Percentiles rank a stretch among this genome's conserved stretches.
phyloP scores from a whole-genome alignment of 106 monocot species.

The Dendrobium catenatum region DNA sequence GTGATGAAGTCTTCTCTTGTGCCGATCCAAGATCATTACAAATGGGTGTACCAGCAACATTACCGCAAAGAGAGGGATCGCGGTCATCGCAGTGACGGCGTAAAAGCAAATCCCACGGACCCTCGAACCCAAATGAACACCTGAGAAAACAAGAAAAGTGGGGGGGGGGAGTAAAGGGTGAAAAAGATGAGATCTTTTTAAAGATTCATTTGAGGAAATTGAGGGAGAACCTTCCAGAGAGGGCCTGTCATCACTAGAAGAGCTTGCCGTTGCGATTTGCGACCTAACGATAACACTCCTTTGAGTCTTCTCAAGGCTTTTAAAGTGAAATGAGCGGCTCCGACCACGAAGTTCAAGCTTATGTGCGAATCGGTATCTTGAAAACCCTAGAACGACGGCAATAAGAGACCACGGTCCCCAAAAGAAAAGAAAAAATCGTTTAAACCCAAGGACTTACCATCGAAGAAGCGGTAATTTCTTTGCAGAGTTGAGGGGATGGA shows the following conservation, averaged over 20 bases:
- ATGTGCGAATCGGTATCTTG: constrained; percentile 1
- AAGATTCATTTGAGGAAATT: neutral
- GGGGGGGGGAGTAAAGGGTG: neutral
- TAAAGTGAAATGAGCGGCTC: neutral
- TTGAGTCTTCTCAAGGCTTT: neutral
- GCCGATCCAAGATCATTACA: constrained; percentile 68
- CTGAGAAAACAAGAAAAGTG: constrained; percentile 11
- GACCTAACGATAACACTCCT: constrained; percentile 24
- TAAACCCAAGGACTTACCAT: constrained; percentile 2
- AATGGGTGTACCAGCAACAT: constrained; percentile 77
- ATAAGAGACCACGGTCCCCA: neutral
- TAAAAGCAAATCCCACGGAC: constrained; percentile 78
- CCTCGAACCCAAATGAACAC: constrained; percentile 39
- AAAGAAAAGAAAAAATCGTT: neutral
- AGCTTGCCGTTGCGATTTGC: constrained; percentile 21
- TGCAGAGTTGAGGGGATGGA: neutral
- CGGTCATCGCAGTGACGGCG: constrained; percentile 27
- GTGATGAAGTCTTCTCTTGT: constrained; percentile 63
- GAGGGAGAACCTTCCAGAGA: constrained; percentile 19
- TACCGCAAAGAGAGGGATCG: constrained; percentile 47
- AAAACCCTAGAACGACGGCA: constrained; percentile 7
- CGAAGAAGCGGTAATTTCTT: neutral
- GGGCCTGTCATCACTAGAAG: constrained; percentile 18
- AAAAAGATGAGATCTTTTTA: neutral
- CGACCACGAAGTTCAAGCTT: neutral